Base-by-base conservation (phyloP, 179 eudicot species). In the Beta macrorhiza region DNA sequence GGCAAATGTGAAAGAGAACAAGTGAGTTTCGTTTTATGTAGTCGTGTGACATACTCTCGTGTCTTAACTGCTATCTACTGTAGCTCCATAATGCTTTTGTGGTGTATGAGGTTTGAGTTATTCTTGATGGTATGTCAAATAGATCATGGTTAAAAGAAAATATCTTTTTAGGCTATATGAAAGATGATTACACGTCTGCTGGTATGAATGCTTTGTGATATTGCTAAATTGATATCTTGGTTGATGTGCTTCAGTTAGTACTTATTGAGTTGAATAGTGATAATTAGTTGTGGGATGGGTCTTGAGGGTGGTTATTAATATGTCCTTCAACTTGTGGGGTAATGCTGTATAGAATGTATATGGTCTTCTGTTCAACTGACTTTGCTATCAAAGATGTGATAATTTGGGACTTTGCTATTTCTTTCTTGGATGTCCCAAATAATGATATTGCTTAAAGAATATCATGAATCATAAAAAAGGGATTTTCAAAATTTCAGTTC, bases 1-100 rank as follows among this genome's bases (percentile, higher is more conserved):
- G 85, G 84, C 87, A 55, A 88, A 91, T 59, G 83, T 86, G 67
- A 93, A 92, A 76, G 97, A 97, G 82, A 91, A 81, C 85, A 90
- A 90, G 99, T 95, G 82, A 84, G 83, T 75, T 73, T 68, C 45
- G 29, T 51, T n/a, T 37, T 62, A 20, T 59, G 15, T 69, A 72
- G 67, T 67, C 37, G 52, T 22, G n/a, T 45, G 70, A 49, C 14
- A 5, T 45, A 42, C n/a, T 29, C 67, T 44, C 44, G 17, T 22
- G 47, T 19, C 74, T 78, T 37, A 47, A 32, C 49, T 10, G 0
- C 67, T 32, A 6, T 37, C 15, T 12, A 12, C 44, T 8, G 5
- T 22, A 55, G 37, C 15, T 42, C 62, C 45, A 78, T 4, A 25
- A 15, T 32, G 52, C 52, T 56, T 65, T 68, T 55, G 42, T 15